phyloP scores from a whole-genome alignment of 345 rosid genomes.

The Rhizophora apiculata region DNA sequence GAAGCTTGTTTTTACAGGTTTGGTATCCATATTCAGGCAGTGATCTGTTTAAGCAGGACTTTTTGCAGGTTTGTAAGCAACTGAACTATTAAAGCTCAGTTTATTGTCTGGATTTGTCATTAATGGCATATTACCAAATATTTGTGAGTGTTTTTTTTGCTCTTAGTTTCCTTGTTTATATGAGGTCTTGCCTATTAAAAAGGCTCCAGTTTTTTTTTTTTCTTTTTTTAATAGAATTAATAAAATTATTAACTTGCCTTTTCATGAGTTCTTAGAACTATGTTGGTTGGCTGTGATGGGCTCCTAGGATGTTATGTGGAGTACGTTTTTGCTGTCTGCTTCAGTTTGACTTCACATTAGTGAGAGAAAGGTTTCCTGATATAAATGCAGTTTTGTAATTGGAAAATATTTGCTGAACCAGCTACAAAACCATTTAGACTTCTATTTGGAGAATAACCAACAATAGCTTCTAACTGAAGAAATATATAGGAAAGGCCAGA shows the following conservation, averaged over 20 bases:
- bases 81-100: slow-evolving; percentile 3
- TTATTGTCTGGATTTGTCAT: not conserved
- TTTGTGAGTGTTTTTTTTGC: not conserved
- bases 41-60: slow-evolving; percentile 85
- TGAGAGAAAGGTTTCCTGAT: no score
- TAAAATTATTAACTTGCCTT: not conserved
- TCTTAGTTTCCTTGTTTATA: not conserved
- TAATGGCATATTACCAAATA: not conserved
- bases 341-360: not conserved
- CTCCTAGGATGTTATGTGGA: not conserved
- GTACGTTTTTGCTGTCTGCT: not conserved
- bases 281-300: not conserved
- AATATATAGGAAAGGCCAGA: no score
- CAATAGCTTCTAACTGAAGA: no score
- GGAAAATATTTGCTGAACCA: no score
- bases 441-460: no score
- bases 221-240: not conserved
- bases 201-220: not conserved
- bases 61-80: slow-evolving; percentile 68
- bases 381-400: no score
- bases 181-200: not conserved
- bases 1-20: slow-evolving; percentile 70
- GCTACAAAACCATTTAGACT: no score
- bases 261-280: not conserved
- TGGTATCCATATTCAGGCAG: slow-evolving; percentile 95